Evolutionary conservation across 176 grass and related monocot species (phyloP), one percentile per base, ranked within the genome.

Genomic region (Eremochloa ophiuroides): DNA sequence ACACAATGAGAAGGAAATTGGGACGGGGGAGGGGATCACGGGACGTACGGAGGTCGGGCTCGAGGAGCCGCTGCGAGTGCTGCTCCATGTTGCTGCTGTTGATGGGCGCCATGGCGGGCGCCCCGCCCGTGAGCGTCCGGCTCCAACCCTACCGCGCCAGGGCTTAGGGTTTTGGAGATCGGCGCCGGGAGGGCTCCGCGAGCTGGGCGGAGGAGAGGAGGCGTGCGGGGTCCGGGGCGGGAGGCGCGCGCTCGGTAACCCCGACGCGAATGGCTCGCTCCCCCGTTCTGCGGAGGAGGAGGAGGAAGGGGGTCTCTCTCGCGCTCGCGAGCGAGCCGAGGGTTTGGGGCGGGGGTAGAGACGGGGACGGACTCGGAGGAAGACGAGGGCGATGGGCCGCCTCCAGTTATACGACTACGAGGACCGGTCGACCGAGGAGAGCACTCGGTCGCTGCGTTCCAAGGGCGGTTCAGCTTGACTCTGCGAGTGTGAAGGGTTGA

Each of bases 51-150:
- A 98, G 75, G 43, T 98, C 95, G 12, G 93, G 80, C 73, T 99
- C 96, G 68, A 93, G 64, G 82, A 99, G 92, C 73, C 83, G 87
- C 86, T 93, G 88, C 76, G 97, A 94, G 69, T 93, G 97, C 79
- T 92, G 91, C 87, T 95, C 93, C 88, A 95, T 91, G 91, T 99
- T 95, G 73, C 71, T 55, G 83, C 87, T 82, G 84, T 86, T 66
- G 74, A 99, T 93, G 80, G 97, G 97, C 74, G 92, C 90, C 95
- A 98, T 98, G 80, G 84, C 66, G 59, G 65, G 31, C 55, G 29
- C 9, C 33, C 18, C 69, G 71, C 69, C 23, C 63, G 71, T 72
- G 62, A 40, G 66, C 27, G 59, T 78, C 38, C 75, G 43, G 76
- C 0, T 34, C 70, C 30, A 76, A 85, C 82, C 82, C 82, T 89